A percentile compares a stretch with the other conserved stretches of the same genome.
These are phyloP conservation scores for Clohesyomyces aquaticus DNA, from an alignment of 495 filamentous ascomycete species.

Conservation along the genomic window DNA sequence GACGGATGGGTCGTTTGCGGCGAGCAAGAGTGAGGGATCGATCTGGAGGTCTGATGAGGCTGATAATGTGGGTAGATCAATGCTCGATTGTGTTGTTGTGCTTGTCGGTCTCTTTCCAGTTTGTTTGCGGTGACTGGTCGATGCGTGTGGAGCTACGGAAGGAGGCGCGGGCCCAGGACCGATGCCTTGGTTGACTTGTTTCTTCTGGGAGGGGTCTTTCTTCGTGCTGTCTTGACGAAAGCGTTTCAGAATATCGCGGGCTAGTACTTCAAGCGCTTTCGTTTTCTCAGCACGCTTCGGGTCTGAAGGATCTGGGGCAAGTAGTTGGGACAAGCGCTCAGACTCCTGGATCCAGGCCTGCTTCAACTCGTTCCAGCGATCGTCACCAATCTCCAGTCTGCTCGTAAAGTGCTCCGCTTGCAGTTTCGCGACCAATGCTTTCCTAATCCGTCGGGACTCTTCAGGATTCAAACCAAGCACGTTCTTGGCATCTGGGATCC, in stretches of 20 bases:
- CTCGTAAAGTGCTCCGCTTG: constrained; percentile 72
- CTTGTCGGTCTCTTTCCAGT: not conserved
- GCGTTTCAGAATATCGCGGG: constrained; percentile 75
- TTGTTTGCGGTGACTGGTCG: constrained; percentile 6
- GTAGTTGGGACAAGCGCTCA: constrained; percentile 59
- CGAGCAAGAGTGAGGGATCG: constrained; percentile 60
- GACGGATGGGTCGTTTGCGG: constrained; percentile 56
- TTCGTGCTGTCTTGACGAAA: constrained; percentile 69
- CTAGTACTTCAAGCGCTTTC: constrained; percentile 70
- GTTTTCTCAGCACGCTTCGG: constrained; percentile 59
- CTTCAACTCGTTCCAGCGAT: constrained; percentile 73
- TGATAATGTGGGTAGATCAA: not conserved
- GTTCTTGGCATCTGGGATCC: constrained; percentile 73
- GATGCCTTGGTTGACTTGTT: constrained; percentile 39
- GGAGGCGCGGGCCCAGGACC: constrained; percentile 44
- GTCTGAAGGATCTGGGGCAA: constrained; percentile 60
- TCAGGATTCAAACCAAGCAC: constrained; percentile 72
- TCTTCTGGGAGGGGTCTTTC: constrained; percentile 60
- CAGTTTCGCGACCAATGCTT: constrained; percentile 68
- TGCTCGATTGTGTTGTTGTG: not conserved
- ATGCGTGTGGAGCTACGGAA: constrained; percentile 12
- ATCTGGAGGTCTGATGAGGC: constrained; percentile 60
- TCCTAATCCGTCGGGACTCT: constrained; percentile 66
- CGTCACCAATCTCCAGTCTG: constrained; percentile 70
- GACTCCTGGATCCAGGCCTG: constrained; percentile 66